phyloP scores from a whole-genome alignment of 2,329 filamentous ascomycete species.

The Cladosporium colombiae region DNA sequence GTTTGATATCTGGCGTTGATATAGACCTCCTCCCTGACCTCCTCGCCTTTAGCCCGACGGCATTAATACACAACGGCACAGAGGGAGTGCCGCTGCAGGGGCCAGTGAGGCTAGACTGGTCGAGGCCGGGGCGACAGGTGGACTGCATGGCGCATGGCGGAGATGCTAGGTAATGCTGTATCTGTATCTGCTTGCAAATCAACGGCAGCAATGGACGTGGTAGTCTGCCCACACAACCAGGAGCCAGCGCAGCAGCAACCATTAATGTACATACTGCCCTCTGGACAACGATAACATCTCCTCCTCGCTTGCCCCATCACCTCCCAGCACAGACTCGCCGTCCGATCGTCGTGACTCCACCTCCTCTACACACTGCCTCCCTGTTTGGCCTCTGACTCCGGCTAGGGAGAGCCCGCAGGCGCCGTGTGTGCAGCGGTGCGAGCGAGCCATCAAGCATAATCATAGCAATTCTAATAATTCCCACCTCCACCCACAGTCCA shows the following conservation, averaged over 20 bases:
- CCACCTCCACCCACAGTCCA: constrained; percentile 1
- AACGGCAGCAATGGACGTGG: not conserved
- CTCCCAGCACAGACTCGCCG: not conserved
- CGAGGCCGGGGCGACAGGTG: not conserved
- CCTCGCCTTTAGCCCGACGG: not conserved
- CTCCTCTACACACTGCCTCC: not conserved
- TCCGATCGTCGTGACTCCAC: constrained; percentile 16
- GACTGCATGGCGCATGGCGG: not conserved
- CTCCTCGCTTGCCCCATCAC: not conserved
- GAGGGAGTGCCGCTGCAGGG: constrained; percentile 8
- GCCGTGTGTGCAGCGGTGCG: not conserved
- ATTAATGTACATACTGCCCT: not conserved
- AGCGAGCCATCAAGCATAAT: constrained; percentile 1
- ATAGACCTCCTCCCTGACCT: not conserved
- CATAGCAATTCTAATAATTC: not conserved
- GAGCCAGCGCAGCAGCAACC: not conserved
- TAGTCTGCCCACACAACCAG: not conserved
- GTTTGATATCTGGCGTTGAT: not conserved
- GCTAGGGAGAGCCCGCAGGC: constrained; percentile 14
- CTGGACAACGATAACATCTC: not conserved
- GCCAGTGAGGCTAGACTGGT: not conserved
- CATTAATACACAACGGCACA: not conserved
- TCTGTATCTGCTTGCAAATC: not conserved
- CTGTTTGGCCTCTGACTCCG: constrained; percentile 9
- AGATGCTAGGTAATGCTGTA: not conserved